phyloP scores from a whole-genome alignment of 1,284 basidiomycete genomes.

The Puccinia coronata region DNA sequence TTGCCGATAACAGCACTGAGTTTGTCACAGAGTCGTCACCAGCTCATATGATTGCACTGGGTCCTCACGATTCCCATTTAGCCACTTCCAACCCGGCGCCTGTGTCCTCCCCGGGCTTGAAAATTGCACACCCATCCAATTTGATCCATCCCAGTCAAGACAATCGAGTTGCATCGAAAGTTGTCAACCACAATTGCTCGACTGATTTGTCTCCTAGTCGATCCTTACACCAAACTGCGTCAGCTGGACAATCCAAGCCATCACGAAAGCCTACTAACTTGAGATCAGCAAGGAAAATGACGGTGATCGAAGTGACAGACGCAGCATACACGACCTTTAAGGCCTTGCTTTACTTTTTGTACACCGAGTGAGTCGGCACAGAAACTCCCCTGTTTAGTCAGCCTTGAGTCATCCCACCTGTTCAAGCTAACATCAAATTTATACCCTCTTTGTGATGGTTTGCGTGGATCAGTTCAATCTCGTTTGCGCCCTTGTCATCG shows the following conservation, averaged over 20 bases:
- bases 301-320: constrained; percentile 44
- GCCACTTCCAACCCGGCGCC: background rate
- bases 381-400: no score
- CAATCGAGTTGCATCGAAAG: background rate
- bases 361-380: constrained; percentile 58
- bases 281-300: constrained; percentile 31
- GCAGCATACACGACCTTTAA: constrained; percentile 58
- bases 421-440: background rate
- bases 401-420: no score
- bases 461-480: constrained; percentile 20
- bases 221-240: background rate
- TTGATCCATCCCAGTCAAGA: constrained; percentile 12
- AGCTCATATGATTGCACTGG: background rate
- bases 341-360: constrained; percentile 59
- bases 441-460: background rate
- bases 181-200: background rate
- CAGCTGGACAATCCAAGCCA: background rate
- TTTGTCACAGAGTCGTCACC: background rate
- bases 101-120: background rate
- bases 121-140: background rate
- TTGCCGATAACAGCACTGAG: constrained; percentile 5
- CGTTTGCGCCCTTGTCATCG: constrained; percentile 56
- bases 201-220: constrained; percentile 9
- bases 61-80: background rate
- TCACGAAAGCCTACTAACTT: constrained; percentile 11